Evolutionary conservation across 2,329 filamentous ascomycete species (phyloP), one percentile per base, ranked within the genome.

Genomic region (Xylaria sp.): DNA sequence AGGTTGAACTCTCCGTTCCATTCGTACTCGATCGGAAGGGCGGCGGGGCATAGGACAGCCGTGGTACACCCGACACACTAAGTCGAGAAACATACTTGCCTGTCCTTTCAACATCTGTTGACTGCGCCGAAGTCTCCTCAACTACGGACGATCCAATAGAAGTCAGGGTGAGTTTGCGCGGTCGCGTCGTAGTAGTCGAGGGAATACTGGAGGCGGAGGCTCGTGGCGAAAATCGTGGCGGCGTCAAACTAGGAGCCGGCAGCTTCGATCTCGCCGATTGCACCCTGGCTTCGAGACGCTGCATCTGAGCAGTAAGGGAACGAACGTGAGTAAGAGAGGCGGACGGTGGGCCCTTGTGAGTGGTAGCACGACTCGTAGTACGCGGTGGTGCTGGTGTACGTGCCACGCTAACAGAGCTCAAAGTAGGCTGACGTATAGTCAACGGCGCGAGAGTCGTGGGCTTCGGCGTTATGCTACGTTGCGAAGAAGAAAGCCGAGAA

Each of bases 251-350:
- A 2, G 92, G 91, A 1, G 89, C 91, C 2, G 94, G 94, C 18
- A 99, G 83, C 75, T 94, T 96, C 46, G 93, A 97, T 67, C 92
- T 87, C 16, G 89, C 94, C 23, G 88, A 91, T 62, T 97, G 92
- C 8, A 99, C 93, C 50, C 94, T 85, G 64, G 94, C 91, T 74
- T 97, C 94, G 62, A 99, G 86, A 66, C 91, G 90, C 75, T 97
- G 91, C 92, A 97, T 97, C 76, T 97, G 94, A 34, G 91, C 92
- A 60, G 95, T 96, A 65, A 99, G 86, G 35, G 88, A 89, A 65
- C 93, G 91, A 70, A 99, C 96, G 73, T 99, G 94, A 66, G 90
- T 89, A 54, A 99, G 84, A 1, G 94, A 97, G 63, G 79, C 85
- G 63, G 80, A 86, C 56, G 80, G 78, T 30, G 83, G 81, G 46